Evolutionary conservation across 2,329 filamentous ascomycete genomes (phyloP).

Genomic region (Beauveria varroae): DNA sequence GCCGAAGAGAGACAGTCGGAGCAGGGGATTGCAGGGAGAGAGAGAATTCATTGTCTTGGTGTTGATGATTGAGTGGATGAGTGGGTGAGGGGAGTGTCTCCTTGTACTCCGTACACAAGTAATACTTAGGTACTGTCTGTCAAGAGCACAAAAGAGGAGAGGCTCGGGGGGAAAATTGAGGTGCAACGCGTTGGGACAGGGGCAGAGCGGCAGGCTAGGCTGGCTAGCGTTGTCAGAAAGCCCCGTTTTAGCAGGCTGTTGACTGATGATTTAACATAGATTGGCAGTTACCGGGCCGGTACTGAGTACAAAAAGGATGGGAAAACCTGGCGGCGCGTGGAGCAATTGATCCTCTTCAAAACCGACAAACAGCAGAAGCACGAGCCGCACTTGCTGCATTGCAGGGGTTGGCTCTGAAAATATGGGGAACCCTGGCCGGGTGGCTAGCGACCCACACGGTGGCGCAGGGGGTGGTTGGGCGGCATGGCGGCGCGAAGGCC

Average conservation of each 20-base stretch:
- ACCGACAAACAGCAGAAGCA: not conserved
- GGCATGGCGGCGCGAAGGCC: not conserved
- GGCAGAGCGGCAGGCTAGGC: too few relatives aligned
- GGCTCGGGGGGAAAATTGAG: too few relatives aligned
- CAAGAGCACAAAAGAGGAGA: too few relatives aligned
- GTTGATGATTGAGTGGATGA: too few relatives aligned
- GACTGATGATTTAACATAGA: not conserved
- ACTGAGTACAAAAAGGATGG: too few relatives aligned
- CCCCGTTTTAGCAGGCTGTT: not conserved
- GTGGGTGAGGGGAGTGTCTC: too few relatives aligned
- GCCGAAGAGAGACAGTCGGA: not conserved
- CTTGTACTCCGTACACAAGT: too few relatives aligned
- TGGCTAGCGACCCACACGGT: not conserved
- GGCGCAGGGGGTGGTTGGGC: not conserved
- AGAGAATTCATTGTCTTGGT: too few relatives aligned
- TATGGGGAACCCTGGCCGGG: conserved; percentile 5
- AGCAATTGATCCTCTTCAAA: not conserved
- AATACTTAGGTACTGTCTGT: too few relatives aligned
- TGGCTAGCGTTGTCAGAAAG: not conserved
- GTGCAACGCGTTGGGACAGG: too few relatives aligned
- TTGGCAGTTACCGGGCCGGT: not conserved
- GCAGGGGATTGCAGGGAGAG: not conserved
- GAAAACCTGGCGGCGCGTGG: not conserved
- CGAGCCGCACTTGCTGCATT: not conserved
- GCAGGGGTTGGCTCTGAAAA: conserved; percentile 3